Evolutionary conservation across 495 filamentous ascomycete species (phyloP).

Genomic region (Pyronema domesticum): DNA sequence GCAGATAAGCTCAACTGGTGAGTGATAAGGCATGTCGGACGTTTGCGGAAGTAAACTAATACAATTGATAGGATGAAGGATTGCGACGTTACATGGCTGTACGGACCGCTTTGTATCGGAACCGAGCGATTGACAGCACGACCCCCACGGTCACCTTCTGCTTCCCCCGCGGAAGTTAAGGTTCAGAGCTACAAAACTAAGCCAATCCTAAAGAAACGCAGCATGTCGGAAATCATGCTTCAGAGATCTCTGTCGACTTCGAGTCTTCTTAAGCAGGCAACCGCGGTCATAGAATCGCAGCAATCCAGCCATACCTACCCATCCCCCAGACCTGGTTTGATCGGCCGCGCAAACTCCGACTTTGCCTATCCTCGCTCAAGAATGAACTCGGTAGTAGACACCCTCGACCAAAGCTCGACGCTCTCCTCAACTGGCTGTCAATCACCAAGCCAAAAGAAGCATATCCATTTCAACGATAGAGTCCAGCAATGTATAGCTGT

Average conservation of each 20-base stretch:
- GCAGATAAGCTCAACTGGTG: slow-evolving; percentile 84
- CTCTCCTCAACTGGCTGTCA: slow-evolving; percentile 38
- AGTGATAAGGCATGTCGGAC: slow-evolving; percentile 18
- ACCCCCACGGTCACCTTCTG: slow-evolving; percentile 35
- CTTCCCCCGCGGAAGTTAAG: slow-evolving; percentile 26
- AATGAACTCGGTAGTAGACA: not conserved
- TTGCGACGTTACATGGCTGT: slow-evolving; percentile 93
- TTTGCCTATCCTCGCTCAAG: slow-evolving; percentile 29
- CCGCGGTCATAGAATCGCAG: slow-evolving; percentile 80
- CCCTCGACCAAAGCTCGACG: not conserved
- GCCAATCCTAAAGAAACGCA: slow-evolving; percentile 90
- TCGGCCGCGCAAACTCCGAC: slow-evolving; percentile 40
- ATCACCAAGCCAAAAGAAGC: slow-evolving; percentile 35
- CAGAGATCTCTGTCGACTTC: slow-evolving; percentile 80
- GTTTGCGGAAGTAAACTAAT: slow-evolving; percentile 11
- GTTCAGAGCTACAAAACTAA: slow-evolving; percentile 37
- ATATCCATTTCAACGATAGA: slow-evolving; percentile 93
- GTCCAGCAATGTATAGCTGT: slow-evolving; percentile 93
- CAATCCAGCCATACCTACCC: slow-evolving; percentile 40
- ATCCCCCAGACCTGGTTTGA: slow-evolving; percentile 18
- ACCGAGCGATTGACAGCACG: slow-evolving; percentile 27
- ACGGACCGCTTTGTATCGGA: slow-evolving; percentile 72
- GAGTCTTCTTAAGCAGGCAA: slow-evolving; percentile 81
- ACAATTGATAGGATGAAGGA: slow-evolving; percentile 64
- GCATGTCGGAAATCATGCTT: slow-evolving; percentile 87